Conservation (phyloP, 352 stramenopile species). For the Globisporangium canariense region DNA sequence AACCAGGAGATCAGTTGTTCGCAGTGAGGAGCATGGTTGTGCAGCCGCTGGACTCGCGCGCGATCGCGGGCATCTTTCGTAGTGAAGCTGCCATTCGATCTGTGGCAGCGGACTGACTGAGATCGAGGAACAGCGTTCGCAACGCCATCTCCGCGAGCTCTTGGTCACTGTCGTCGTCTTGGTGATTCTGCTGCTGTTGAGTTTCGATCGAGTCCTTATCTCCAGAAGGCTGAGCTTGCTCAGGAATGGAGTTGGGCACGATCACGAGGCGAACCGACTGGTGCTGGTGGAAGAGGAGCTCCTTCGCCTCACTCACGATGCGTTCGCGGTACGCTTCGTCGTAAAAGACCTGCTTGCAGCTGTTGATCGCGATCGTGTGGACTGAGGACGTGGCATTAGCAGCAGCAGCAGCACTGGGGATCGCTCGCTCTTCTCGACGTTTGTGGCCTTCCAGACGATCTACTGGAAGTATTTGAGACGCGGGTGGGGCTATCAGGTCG, state of each 20-base stretch:
- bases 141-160: slow-evolving; percentile 34
- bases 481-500: not conserved
- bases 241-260: slow-evolving; percentile 9
- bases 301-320: slow-evolving; percentile 32
- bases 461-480: not conserved
- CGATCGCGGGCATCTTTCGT: not conserved
- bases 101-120: slow-evolving; percentile 25
- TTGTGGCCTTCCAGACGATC: no score
- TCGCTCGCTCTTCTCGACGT: not conserved
- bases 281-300: slow-evolving; percentile 16
- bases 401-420: not conserved
- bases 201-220: not conserved
- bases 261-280: slow-evolving; percentile 35
- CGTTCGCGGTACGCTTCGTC: slow-evolving; percentile 45
- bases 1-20: not conserved
- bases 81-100: not conserved
- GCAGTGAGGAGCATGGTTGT: slow-evolving; percentile 9
- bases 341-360: slow-evolving; percentile 43
- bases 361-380: slow-evolving; percentile 31
- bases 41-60: slow-evolving; percentile 13
- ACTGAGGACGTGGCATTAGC: not conserved
- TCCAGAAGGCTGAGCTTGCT: not conserved
- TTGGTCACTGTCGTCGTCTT: not conserved
- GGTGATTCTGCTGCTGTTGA: not conserved
- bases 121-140: slow-evolving; percentile 44